Evolutionary conservation across 75 land plant genomes (phyloP), one percentile per base, ranked within the genome.

Genomic region (Adiantum capillusveneris): DNA sequence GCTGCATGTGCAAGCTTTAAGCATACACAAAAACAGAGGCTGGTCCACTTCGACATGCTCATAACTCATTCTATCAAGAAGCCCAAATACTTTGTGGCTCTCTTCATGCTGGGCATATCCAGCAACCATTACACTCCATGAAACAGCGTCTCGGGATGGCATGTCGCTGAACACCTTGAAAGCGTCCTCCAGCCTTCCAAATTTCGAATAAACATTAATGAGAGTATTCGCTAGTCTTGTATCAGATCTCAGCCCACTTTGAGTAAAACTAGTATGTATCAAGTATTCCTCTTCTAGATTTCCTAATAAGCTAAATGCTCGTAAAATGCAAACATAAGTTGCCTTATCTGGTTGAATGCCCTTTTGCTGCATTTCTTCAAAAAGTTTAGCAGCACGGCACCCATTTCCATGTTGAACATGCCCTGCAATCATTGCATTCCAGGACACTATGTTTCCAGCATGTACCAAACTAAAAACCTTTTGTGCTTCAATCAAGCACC

Each of bases 391-490:
- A 11, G 77, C 84, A 56, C 66, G 49, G 21, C 62, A 59, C 36
- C 79, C 84, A 70, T 65, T 67, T 0, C 83, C 87, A 70, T 84
- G 75, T 49, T 72, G 63, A 0, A 78, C 84, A 51, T 69, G 73
- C 21, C 84, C 81, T 22, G 63, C 76, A 62, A 84, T 69, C 58
- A 84, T 69, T n/a, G 88, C 83, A 71, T 78, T 78, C 88, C 88
- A 84, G 7, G 79, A 72, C 26, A 75, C 67, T 16, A 81, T 65
- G 53, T 65, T 66, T 60, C 59, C 74, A 27, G 25, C 39, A 12
- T 1, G 25, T 62, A 75, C 66, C 48, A 62, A 66, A 1, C 62
- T 41, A 57, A 84, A 84, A 41, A 81, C 78, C 24, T 60, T 51
- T 1, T 25, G 29, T 30, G 88, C 79, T 42, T 65, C 55, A 5